Evolutionary conservation across 1,284 basidiomycete genomes (phyloP).

Genomic region (Ceraceosorus bombacis): DNA sequence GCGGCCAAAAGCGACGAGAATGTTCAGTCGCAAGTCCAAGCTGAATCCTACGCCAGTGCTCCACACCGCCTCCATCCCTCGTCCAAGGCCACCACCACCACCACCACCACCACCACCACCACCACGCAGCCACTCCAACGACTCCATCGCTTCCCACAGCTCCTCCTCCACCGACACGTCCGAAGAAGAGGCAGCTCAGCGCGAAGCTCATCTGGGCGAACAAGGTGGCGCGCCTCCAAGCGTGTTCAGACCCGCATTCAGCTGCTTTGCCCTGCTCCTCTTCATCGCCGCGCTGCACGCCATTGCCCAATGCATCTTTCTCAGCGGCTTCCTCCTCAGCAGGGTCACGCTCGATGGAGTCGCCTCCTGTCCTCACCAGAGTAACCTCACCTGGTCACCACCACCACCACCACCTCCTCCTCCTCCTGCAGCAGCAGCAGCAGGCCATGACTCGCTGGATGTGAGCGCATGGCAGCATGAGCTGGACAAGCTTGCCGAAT

Average conservation of each 20-base stretch:
- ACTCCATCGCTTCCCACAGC: no score
- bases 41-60: no score
- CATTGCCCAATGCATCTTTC: slow-evolving; percentile 32
- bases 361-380: not conserved
- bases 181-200: not conserved
- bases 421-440: no score
- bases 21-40: no score
- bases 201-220: slow-evolving; percentile 6
- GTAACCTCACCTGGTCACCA: no score
- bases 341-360: slow-evolving; percentile 28
- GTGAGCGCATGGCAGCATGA: slow-evolving; percentile 21
- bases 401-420: no score
- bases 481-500: slow-evolving; percentile 27
- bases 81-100: no score
- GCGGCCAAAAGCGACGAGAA: no score
- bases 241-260: slow-evolving; percentile 17
- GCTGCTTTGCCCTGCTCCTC: slow-evolving; percentile 23
- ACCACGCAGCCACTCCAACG: no score
- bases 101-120: no score
- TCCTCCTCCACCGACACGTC: no score
- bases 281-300: slow-evolving; percentile 16
- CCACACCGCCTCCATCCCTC: no score
- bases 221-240: slow-evolving; percentile 3
- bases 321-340: slow-evolving; percentile 42
- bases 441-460: not conserved